Evolutionary conservation across 371 early-diverging fungal species (phyloP), one percentile per base, ranked within the genome.

Genomic region (Apophysomyces sp.): DNA sequence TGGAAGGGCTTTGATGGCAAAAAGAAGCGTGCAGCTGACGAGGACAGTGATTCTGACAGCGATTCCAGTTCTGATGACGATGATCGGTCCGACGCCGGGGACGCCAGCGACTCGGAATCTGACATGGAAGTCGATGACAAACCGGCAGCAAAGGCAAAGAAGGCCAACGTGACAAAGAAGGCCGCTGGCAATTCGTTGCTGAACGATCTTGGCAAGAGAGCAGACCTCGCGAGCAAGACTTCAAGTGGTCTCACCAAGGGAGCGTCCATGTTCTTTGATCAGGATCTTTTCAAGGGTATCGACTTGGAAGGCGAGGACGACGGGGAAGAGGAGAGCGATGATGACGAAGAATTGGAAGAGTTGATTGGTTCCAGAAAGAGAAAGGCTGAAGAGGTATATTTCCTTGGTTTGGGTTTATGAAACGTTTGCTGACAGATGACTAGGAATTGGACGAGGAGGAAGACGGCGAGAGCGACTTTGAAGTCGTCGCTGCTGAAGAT

Each of bases 241-340:
- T 72, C 67, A 40, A 80, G 72, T 44, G 85, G 86, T 40, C 82
- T 95, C 26, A 89, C 91, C 3, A 91, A 89, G 52, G 85, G 87
- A 9, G 95, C 98, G 13, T 82, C 88, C 24, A 79, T 93, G 81
- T 96, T 95, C 81, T 96, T 97, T 78, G 93, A 95, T 68, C 95
- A 95, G 70, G 94, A 95, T 3, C 67, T 96, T 27, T 97, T 97
- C 78, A 87, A 94, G 68, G 83, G 80, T 28, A 65, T 88, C 36
- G 77, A 77, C 31, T 69, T 74, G 9, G 76, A 77, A 2, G 85
- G 82, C 26, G 76, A 86, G 16, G 80, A 82, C n/a, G 86, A 86
- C 32, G 83, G 85, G 34, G 87, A 88, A 0, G 81, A 83, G 11
- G 86, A 89, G 1, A 71, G 66, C 1, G 66, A 64, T 3, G 67